Conservation (phyloP, 805 yeast species). For the Kregervanrija pseudodelftensis region DNA sequence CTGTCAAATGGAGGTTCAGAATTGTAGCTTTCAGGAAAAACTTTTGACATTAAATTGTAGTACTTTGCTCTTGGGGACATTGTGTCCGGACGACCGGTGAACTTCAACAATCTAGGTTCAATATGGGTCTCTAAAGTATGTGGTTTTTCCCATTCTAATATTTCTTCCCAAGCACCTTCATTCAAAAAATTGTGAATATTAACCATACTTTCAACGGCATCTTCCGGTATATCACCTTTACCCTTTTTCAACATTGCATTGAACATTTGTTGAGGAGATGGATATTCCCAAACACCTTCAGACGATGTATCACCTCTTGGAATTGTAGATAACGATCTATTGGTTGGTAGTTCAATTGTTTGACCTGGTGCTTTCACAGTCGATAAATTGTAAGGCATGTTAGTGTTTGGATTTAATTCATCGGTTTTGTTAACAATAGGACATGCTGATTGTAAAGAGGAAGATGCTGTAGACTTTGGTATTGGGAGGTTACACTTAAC, state of each 20-base stretch:
- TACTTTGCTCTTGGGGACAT: slow-evolving; percentile 77
- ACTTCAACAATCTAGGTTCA: slow-evolving; percentile 72
- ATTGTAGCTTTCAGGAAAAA: slow-evolving; percentile 68
- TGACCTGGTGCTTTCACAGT: slow-evolving; percentile 74
- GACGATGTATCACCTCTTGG: slow-evolving; percentile 67
- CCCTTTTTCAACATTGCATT: slow-evolving; percentile 97
- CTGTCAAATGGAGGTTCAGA: slow-evolving; percentile 91
- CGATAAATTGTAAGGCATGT: slow-evolving; percentile 76
- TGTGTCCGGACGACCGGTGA: slow-evolving; percentile 89
- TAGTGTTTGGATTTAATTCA: slow-evolving; percentile 72
- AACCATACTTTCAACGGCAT: slow-evolving; percentile 95
- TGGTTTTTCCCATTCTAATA: slow-evolving; percentile 82
- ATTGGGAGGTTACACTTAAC: slow-evolving; percentile 8
- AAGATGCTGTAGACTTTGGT: background rate
- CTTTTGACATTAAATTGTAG: slow-evolving; percentile 55
- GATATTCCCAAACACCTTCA: slow-evolving; percentile 94
- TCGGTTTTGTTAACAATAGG: slow-evolving; percentile 30
- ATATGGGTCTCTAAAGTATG: slow-evolving; percentile 47
- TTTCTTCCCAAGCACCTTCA: slow-evolving; percentile 97
- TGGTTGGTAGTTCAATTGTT: slow-evolving; percentile 67
- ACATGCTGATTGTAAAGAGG: slow-evolving; percentile 14
- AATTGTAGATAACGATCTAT: slow-evolving; percentile 74
- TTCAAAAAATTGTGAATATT: slow-evolving; percentile 92
- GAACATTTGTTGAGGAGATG: slow-evolving; percentile 98
- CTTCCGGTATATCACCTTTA: slow-evolving; percentile 85